phyloP scores from a whole-genome alignment of 208 protist genomes.

The Acanthamoeba culbertsoni region DNA sequence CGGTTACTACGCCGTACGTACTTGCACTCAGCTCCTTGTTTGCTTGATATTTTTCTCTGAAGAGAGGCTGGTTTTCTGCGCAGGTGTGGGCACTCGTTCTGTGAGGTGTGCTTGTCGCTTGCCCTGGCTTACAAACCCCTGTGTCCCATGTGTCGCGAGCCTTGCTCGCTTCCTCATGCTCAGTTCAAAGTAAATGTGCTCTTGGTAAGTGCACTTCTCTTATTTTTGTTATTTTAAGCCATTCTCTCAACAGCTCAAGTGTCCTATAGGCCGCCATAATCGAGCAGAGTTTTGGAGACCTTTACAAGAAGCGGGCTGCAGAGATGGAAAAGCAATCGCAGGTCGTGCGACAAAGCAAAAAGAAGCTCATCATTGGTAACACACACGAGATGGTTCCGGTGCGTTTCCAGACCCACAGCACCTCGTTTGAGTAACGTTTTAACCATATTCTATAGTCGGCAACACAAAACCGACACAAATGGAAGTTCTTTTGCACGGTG shows the following conservation, averaged over 20 bases:
- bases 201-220: neutral
- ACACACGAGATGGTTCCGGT: neutral
- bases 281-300: neutral
- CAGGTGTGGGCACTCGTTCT: slow-evolving; percentile 27
- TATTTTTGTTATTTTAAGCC: neutral
- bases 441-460: neutral
- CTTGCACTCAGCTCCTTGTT: neutral
- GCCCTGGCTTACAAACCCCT: neutral
- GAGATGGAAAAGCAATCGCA: neutral
- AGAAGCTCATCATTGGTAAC: slow-evolving; percentile 57
- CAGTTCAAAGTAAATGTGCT: slow-evolving; percentile 26
- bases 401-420: neutral
- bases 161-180: neutral
- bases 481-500: slow-evolving; percentile 49
- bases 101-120: neutral
- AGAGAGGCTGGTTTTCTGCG: neutral
- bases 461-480: slow-evolving; percentile 27
- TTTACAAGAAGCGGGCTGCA: slow-evolving; percentile 18
- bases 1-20: neutral
- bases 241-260: neutral
- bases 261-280: neutral
- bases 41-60: neutral
- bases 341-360: neutral
- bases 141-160: slow-evolving; percentile 32
- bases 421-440: neutral